Evolutionary conservation across 768 basidiomycete species (phyloP).

Genomic region (Fibroporia radiculosa): DNA sequence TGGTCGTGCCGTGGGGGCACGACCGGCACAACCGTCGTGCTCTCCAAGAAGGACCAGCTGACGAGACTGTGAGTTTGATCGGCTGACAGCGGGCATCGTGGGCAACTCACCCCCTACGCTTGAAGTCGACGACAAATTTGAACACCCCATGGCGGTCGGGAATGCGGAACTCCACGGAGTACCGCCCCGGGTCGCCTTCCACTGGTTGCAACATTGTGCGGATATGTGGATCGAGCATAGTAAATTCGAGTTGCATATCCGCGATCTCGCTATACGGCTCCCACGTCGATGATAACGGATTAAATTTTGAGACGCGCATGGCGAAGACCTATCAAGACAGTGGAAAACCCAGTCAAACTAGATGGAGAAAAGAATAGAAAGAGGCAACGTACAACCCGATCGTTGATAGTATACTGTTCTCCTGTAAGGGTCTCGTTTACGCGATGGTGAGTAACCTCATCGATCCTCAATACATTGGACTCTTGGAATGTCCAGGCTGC

Average conservation of each 20-base stretch:
- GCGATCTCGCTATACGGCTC: conserved; percentile 58
- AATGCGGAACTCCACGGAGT: conserved; percentile 77
- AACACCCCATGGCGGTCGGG: conserved; percentile 98
- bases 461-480: conserved; percentile 70
- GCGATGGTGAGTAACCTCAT: conserved; percentile 64
- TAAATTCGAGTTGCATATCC: conserved; percentile 93
- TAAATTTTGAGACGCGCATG: conserved; percentile 63
- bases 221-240: conserved; percentile 97
- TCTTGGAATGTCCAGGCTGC: conserved; percentile 91
- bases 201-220: conserved; percentile 68
- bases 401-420: conserved; percentile 80
- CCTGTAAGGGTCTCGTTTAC: conserved; percentile 53
- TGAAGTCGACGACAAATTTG: conserved; percentile 91
- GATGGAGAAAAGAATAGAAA: neutral
- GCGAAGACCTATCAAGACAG: conserved; percentile 52
- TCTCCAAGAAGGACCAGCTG: conserved; percentile 71
- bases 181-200: conserved; percentile 50
- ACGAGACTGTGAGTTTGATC: neutral
- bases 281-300: conserved; percentile 53
- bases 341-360: neutral
- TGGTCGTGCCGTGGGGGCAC: conserved; percentile 93
- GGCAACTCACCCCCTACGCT: conserved; percentile 72
- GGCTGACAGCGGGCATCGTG: neutral
- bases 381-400: conserved; percentile 57
- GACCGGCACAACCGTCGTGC: conserved; percentile 72